Base-by-base conservation (phyloP, 1,284 basidiomycete genomes). In the Mycena sp. region DNA sequence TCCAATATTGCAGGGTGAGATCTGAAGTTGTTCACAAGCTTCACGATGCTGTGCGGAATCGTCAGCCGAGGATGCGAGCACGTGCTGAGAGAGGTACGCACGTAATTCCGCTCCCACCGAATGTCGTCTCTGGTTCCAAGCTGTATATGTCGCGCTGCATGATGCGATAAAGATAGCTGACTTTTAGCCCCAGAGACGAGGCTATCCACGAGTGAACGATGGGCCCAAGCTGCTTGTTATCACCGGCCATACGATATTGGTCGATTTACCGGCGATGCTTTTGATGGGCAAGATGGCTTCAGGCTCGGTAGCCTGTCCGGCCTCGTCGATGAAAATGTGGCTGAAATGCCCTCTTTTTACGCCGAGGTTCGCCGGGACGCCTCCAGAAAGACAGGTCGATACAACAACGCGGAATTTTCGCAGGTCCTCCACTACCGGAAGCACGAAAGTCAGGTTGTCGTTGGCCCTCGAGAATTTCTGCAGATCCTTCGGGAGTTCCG, bases 251-350 rank as follows among this genome's bases (percentile, higher is more conserved):
- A 88, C 72, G 10, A 88, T 71, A 58, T 83, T 84, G 4, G 81
- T 86, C 4, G 73, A 65, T 7, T 70, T 57, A 44, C 76, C 73
- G 0, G 81, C 82, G 53, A 84, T 74, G 4, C 79, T 80, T 75
- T 82, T 83, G 67, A 88, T 79, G 0, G 85, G 77, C 1, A 86
- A 78, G 77, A 87, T 84, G 11, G 80, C 74, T 64, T 88, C 86
- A 0, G 86, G 84, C 67, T 89, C 87, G 14, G 80, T 83, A 0
- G 81, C 85, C 64, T 88, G 87, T 0, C 85, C 87, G 3, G 86
- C 87, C 64, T 89, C 87, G 68, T 89, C 87, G n/a, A 87, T 75
- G 67, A 89, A 87, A 21, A 89, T 85, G 65, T 87, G 82, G 2
- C 71, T 79, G 65, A 83, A 89, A 71, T 86, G 83, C 0, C 86